Evolutionary conservation across 495 filamentous ascomycete species (phyloP).

Genomic region (Trypethelium eluteriae): DNA sequence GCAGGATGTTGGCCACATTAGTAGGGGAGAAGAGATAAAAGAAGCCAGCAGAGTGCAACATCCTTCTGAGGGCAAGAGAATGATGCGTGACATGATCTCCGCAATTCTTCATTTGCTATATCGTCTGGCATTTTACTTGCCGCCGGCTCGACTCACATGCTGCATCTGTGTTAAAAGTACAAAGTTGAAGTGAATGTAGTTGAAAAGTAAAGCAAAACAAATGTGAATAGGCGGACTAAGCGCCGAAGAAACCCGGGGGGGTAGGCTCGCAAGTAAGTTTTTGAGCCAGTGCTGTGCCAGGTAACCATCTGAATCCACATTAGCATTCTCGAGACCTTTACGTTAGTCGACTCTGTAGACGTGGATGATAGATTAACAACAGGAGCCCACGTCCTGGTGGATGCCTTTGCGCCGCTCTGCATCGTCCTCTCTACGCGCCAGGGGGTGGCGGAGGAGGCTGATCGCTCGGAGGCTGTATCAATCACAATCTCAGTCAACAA

Average conservation of each 20-base stretch:
- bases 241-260: background rate
- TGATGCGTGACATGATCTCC: background rate
- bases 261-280: background rate
- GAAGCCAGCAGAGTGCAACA: background rate
- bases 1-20: background rate
- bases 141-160: background rate
- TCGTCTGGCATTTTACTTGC: background rate
- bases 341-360: background rate
- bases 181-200: background rate
- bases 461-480: slow-evolving; percentile 15
- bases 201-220: background rate
- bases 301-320: background rate
- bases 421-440: background rate
- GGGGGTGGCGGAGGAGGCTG: slow-evolving; percentile 16
- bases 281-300: background rate
- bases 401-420: background rate
- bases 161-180: slow-evolving; percentile 6
- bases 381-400: too few species aligned
- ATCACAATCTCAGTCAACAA: background rate
- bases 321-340: background rate
- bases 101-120: too few species aligned
- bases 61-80: background rate
- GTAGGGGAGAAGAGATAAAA: background rate
- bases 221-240: background rate
- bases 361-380: too few species aligned